A percentile compares a stretch with the other conserved stretches of the same genome.
These are phyloP conservation scores for Pachysolen tannophilus DNA, from an alignment of 805 yeast species.

Conservation along the genomic window DNA sequence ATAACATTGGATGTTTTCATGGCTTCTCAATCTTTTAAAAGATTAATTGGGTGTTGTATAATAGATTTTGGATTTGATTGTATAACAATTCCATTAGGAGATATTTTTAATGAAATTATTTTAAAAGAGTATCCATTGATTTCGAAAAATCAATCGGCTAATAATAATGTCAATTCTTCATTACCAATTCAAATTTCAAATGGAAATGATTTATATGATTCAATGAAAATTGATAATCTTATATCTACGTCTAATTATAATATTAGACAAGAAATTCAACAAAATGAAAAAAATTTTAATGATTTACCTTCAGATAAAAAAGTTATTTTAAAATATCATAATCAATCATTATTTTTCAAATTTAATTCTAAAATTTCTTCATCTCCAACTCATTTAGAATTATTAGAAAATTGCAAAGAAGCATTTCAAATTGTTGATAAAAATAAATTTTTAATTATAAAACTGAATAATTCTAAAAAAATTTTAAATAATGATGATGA, in stretches of 20 bases:
- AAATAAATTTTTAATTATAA: slow-evolving; percentile 1
- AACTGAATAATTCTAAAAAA: not conserved
- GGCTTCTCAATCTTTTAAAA: slow-evolving; percentile 46
- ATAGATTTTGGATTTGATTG: slow-evolving; percentile 77
- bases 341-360: slow-evolving; percentile 51
- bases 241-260: not conserved
- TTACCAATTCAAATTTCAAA: slow-evolving; percentile 1
- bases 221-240: not conserved
- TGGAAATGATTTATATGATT: not conserved
- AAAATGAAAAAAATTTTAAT: not conserved
- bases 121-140: slow-evolving; percentile 59
- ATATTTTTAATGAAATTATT: slow-evolving; percentile 54
- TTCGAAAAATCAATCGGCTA: slow-evolving; percentile 24
- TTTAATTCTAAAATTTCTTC: slow-evolving; percentile 60
- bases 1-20: slow-evolving; percentile 36
- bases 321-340: slow-evolving; percentile 42
- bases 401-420: slow-evolving; percentile 67
- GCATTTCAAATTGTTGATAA: slow-evolving; percentile 53
- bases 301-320: slow-evolving; percentile 15
- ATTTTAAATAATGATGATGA: slow-evolving; percentile 6
- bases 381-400: slow-evolving; percentile 72
- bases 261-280: not conserved
- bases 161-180: slow-evolving; percentile 3
- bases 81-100: slow-evolving; percentile 57
- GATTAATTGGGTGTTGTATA: slow-evolving; percentile 60